Conservation (phyloP, 805 yeast species). For the Pachysolen tannophilus region DNA sequence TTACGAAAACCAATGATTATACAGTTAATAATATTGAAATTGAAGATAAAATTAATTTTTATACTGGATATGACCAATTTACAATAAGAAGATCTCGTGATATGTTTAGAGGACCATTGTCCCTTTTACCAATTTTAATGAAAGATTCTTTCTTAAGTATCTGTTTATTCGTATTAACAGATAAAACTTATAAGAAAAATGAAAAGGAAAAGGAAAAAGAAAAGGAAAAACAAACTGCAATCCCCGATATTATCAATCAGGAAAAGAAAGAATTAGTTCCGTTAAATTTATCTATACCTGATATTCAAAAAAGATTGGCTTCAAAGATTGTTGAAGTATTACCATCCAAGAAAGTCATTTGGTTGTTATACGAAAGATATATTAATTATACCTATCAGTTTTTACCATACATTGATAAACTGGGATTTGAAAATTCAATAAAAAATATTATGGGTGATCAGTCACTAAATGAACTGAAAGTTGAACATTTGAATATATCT, state of each 20-base stretch:
- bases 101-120: slow-evolving; percentile 24
- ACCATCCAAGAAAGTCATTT: slow-evolving; percentile 35
- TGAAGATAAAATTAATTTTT: slow-evolving; percentile 19
- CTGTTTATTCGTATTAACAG: not conserved
- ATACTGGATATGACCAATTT: slow-evolving; percentile 20
- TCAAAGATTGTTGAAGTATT: slow-evolving; percentile 29
- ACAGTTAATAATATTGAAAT: not conserved
- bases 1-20: not conserved
- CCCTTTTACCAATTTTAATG: slow-evolving; percentile 18
- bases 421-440: slow-evolving; percentile 22
- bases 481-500: slow-evolving; percentile 24
- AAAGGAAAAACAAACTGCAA: slow-evolving; percentile 7
- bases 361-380: slow-evolving; percentile 36
- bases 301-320: slow-evolving; percentile 24
- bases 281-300: slow-evolving; percentile 6
- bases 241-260: slow-evolving; percentile 2
- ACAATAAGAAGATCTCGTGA: slow-evolving; percentile 23
- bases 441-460: slow-evolving; percentile 28
- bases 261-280: slow-evolving; percentile 3
- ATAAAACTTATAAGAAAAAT: slow-evolving; percentile 13
- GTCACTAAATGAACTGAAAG: slow-evolving; percentile 18
- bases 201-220: slow-evolving; percentile 19
- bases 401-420: slow-evolving; percentile 37
- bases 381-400: slow-evolving; percentile 39
- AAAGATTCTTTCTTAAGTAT: slow-evolving; percentile 23